Conservation (phyloP, 2,329 filamentous ascomycete genomes). For the Dactylellina drechsleri region DNA sequence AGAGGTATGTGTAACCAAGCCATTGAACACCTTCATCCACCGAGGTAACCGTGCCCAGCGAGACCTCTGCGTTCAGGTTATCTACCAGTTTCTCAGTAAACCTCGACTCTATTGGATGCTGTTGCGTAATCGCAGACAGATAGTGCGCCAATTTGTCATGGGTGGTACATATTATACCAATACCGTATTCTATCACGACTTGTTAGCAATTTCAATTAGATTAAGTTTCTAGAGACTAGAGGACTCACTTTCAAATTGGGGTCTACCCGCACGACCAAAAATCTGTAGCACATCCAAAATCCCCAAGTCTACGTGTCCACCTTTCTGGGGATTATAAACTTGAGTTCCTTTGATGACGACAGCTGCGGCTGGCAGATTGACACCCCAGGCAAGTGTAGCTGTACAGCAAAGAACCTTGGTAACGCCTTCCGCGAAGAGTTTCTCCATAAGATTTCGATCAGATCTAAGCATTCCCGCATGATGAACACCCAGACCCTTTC, state of each 20-base stretch:
- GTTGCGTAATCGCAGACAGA: constrained; percentile 89
- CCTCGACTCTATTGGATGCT: constrained; percentile 95
- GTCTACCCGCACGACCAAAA: constrained; percentile 95
- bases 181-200: constrained; percentile 76
- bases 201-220: background rate
- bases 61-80: constrained; percentile 94
- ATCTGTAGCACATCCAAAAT: constrained; percentile 98
- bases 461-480: constrained; percentile 96
- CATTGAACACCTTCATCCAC: constrained; percentile 93
- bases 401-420: constrained; percentile 98
- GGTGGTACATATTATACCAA: constrained; percentile 97
- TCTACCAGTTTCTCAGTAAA: constrained; percentile 95
- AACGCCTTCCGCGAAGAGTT: constrained; percentile 89
- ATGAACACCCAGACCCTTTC: constrained; percentile 92
- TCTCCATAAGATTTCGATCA: constrained; percentile 94
- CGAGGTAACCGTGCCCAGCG: constrained; percentile 92
- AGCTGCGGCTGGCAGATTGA: constrained; percentile 94
- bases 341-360: constrained; percentile 99
- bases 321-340: constrained; percentile 93
- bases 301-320: constrained; percentile 94
- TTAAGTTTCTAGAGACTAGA: background rate
- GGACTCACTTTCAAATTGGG: constrained; percentile 77
- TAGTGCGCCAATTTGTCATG: constrained; percentile 95
- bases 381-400: constrained; percentile 96
- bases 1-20: constrained; percentile 97